A percentile compares a stretch with the other conserved stretches of the same genome.
Evolutionary conservation across 768 basidiomycete genomes (phyloP).

Genomic region (Hygrophorus russula): DNA sequence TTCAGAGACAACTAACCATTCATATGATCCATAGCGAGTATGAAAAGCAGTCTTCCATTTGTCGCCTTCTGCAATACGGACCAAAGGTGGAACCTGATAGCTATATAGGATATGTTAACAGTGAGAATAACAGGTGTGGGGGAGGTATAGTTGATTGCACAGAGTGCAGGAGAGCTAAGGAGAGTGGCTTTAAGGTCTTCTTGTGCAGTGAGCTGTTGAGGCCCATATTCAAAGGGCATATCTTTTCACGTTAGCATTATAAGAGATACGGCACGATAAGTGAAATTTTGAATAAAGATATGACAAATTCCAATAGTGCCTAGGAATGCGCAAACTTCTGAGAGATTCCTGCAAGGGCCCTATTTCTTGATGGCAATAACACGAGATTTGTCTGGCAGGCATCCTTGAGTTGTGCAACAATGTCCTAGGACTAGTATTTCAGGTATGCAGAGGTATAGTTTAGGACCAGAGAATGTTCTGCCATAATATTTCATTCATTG

Average conservation of each 20-base stretch:
- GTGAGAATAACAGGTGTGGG: constrained; percentile 15
- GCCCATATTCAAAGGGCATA: constrained; percentile 19
- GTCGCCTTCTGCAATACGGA: too few relatives aligned
- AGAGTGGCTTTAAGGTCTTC: constrained; percentile 13
- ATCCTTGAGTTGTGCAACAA: constrained; percentile 22
- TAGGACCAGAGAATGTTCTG: constrained; percentile 25
- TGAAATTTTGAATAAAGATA: constrained; percentile 21
- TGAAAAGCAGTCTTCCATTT: too few relatives aligned
- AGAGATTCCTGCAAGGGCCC: constrained; percentile 11
- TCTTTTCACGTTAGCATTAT: constrained; percentile 16
- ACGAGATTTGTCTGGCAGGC: constrained; percentile 12
- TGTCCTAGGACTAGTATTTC: constrained; percentile 25
- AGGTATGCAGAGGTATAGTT: constrained; percentile 18
- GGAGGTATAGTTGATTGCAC: constrained; percentile 19
- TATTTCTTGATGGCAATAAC: constrained; percentile 14
- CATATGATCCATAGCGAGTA: too few relatives aligned
- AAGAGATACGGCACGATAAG: constrained; percentile 12
- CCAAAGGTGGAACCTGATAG: constrained; percentile 12
- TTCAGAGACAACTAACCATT: too few relatives aligned
- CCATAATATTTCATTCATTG: constrained; percentile 25
- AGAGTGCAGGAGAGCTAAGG: constrained; percentile 13
- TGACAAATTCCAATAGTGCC: constrained; percentile 16
- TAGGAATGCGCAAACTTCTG: constrained; percentile 19
- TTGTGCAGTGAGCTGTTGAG: constrained; percentile 12
- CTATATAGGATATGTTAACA: constrained; percentile 20